phyloP scores from a whole-genome alignment of 202 grass and related monocot species.

The Panicum hallii region DNA sequence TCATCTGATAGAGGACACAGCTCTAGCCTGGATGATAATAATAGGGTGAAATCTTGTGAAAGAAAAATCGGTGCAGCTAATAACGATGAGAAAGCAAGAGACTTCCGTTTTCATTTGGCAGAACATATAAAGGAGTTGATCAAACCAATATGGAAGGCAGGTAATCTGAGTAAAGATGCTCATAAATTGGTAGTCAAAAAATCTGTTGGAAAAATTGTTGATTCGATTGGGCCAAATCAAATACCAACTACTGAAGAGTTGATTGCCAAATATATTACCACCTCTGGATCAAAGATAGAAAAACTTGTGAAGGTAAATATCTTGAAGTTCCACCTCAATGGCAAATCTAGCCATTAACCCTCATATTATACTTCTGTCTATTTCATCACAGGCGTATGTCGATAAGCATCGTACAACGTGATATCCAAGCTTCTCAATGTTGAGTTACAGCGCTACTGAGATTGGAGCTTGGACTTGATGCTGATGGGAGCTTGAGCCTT shows the following conservation, averaged over 20 bases:
- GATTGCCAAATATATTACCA: constrained; percentile 52
- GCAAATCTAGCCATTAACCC: constrained; percentile 9
- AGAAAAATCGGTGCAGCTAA: constrained; percentile 32
- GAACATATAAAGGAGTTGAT: constrained; percentile 71
- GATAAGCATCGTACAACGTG: constrained; percentile 42
- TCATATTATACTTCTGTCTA: constrained; percentile 32
- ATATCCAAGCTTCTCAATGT: constrained; percentile 37
- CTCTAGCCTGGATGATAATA: constrained; percentile 45
- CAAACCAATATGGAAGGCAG: constrained; percentile 68
- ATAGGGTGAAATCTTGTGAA: constrained; percentile 40
- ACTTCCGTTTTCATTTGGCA: constrained; percentile 63
- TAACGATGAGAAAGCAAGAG: constrained; percentile 50
- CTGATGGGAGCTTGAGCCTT: constrained; percentile 30
- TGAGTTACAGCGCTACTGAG: constrained; percentile 20
- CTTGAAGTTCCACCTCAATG: constrained; percentile 22
- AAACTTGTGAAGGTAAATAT: constrained; percentile 69
- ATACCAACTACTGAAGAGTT: constrained; percentile 53
- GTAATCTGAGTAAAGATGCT: constrained; percentile 68
- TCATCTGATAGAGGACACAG: constrained; percentile 40
- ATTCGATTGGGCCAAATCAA: constrained; percentile 55
- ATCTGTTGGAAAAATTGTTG: constrained; percentile 57
- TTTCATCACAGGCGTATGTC: constrained; percentile 63
- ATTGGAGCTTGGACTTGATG: constrained; percentile 39
- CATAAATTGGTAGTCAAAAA: constrained; percentile 67
- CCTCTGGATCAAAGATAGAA: constrained; percentile 55